Base-by-base conservation (phyloP, 805 yeast genomes). In the Candida argentea region DNA sequence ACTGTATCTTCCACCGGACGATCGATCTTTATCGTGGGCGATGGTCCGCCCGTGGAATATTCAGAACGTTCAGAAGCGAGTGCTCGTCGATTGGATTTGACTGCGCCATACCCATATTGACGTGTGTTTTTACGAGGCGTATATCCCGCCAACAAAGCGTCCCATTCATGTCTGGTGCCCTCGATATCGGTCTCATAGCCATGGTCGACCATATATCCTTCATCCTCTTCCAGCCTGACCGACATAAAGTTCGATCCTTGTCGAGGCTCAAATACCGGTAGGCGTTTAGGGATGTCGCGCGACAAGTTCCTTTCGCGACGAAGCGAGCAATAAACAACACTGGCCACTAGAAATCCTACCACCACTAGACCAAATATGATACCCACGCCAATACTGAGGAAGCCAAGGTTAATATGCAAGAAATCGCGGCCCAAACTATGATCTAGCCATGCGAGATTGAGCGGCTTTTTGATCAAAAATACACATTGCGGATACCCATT, bases 371-470 rank as follows among this genome's bases (percentile, higher is more conserved):
- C 89, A 6, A 77, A 42, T 2, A 79, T 51, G 4, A 78, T 56
- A 5, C 91, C 94, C 16, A 80, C 50, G 0, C 76, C 76, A 18
- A 80, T 55, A 9, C 89, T 82, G 12, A 76, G 64, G 29, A 73
- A 64, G 5, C 91, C 86, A 20, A 82, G 52, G 35, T 69, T 77
- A 14, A 81, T 50, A 34, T 70, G 79, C 25, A 74, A 56, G 32
- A 60, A 57, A 25, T 44, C 46, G 20, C 68, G 65, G 13, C 63
- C 44, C 16, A 51, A 34, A 5, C 41, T 57, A n/a, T 42, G 38
- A 18, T 66, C 65, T 5, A 77, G 46, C 91, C 93, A 81, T 2
- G 50, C 46, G 14, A 78, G 65, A 21, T 70, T 67, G n/a, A 82
- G 55, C 2, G 87, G 84, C 27, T 72, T 61, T 37, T 82, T 89